These are phyloP conservation scores for Colletotrichum cuscutae DNA, from an alignment of 2,329 filamentous ascomycete species.

Conservation along the genomic window DNA sequence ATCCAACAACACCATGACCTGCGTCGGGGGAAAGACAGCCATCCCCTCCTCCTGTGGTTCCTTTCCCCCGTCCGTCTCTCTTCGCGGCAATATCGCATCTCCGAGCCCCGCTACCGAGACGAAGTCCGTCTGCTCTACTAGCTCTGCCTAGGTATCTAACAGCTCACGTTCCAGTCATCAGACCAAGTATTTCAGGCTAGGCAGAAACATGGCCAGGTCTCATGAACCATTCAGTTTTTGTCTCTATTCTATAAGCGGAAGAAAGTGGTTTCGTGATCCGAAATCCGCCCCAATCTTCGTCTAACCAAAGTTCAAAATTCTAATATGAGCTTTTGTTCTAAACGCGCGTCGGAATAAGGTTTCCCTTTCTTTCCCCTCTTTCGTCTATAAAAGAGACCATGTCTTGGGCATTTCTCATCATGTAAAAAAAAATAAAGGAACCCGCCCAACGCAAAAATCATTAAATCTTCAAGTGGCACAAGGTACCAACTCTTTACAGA, in stretches of 20 bases:
- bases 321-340: neutral
- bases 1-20: too few species aligned
- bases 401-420: neutral
- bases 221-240: neutral
- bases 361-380: neutral
- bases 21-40: too few species aligned
- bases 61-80: too few species aligned
- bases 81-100: too few species aligned
- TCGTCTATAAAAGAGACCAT: neutral
- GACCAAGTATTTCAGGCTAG: too few species aligned
- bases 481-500: conserved; percentile 47
- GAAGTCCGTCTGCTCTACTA: too few species aligned
- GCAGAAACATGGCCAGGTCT: neutral
- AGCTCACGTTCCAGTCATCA: too few species aligned
- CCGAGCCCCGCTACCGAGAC: too few species aligned
- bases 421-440: neutral
- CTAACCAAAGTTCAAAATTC: neutral
- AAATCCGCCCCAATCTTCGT: neutral
- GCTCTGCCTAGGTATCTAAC: too few species aligned
- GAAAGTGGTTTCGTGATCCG: too few species aligned
- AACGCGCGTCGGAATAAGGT: neutral
- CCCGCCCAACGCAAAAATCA: neutral
- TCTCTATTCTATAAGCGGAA: neutral
- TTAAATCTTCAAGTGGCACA: neutral
- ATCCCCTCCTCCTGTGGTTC: too few species aligned